Conservation (phyloP, 352 stramenopile species). For the Pythium phragmitis region DNA sequence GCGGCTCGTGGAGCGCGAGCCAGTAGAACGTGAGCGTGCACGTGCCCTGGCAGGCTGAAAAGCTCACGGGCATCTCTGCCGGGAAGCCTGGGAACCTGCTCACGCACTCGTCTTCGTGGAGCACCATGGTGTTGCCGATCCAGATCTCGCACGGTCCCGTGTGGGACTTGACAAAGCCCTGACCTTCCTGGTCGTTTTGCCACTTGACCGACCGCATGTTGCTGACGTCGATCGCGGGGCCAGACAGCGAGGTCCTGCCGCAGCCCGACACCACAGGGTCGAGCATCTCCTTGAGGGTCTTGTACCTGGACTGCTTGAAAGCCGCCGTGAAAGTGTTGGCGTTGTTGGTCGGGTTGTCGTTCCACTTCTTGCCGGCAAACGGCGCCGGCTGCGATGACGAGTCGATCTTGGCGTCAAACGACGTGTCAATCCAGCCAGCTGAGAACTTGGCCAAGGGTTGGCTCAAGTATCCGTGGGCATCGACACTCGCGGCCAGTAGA, state of each 20-base stretch:
- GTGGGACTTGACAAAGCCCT: slow-evolving; percentile 43
- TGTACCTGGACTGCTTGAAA: slow-evolving; percentile 23
- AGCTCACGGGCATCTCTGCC: slow-evolving; percentile 45
- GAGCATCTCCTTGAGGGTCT: slow-evolving; percentile 25
- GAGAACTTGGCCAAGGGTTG: slow-evolving; percentile 45
- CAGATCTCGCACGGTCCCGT: slow-evolving; percentile 26
- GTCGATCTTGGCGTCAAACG: slow-evolving; percentile 42
- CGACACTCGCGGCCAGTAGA: slow-evolving; percentile 19
- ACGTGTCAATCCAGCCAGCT: slow-evolving; percentile 29
- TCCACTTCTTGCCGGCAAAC: slow-evolving; percentile 55
- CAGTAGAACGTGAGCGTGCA: slow-evolving; percentile 47
- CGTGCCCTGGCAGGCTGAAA: slow-evolving; percentile 33
- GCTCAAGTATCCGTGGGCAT: slow-evolving; percentile 56
- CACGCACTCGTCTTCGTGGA: slow-evolving; percentile 38
- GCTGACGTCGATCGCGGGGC: slow-evolving; percentile 13
- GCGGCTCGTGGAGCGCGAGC: slow-evolving; percentile 29
- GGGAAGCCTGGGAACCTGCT: slow-evolving; percentile 33
- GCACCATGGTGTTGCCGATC: slow-evolving; percentile 25
- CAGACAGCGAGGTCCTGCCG: slow-evolving; percentile 25
- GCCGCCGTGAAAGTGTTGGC: slow-evolving; percentile 28
- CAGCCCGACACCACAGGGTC: slow-evolving; percentile 25
- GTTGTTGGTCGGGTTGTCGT: slow-evolving; percentile 46
- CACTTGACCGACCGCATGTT: slow-evolving; percentile 28
- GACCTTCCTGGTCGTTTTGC: slow-evolving; percentile 45
- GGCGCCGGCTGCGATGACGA: slow-evolving; percentile 29